Conservation (phyloP, 2,329 filamentous ascomycete genomes). For the Nothopassalora personata region DNA sequence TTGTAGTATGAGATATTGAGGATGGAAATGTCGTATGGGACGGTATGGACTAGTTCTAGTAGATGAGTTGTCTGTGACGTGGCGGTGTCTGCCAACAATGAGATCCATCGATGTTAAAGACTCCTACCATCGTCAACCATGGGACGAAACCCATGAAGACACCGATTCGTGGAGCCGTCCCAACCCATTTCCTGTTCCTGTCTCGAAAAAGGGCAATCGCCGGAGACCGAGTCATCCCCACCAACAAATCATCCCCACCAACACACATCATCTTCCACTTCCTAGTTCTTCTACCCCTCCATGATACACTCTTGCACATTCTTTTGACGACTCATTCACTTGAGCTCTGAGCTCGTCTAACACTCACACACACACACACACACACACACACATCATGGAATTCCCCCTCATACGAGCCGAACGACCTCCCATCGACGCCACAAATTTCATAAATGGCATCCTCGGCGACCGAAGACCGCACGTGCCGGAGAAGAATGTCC, state of each 20-base stretch:
- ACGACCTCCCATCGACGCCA: constrained; percentile 18
- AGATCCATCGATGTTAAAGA: background rate
- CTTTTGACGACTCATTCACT: constrained; percentile 1
- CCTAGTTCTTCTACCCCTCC: background rate
- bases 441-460: constrained; percentile 22
- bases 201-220: background rate
- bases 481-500: constrained; percentile 44
- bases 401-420: constrained; percentile 21
- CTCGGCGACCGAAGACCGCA: constrained; percentile 35
- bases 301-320: background rate
- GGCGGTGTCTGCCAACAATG: too few species aligned
- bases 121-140: background rate
- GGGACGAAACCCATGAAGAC: background rate
- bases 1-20: background rate
- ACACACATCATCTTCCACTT: background rate
- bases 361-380: constrained; percentile 10
- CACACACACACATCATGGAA: constrained; percentile 18
- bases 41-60: too few species aligned
- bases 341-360: background rate
- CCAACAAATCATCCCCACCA: background rate
- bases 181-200: background rate
- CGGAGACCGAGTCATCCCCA: background rate
- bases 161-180: background rate
- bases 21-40: background rate
- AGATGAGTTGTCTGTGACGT: too few species aligned